Evolutionary conservation across 371 early-diverging fungal species (phyloP), one percentile per base, ranked within the genome.

Genomic region (Mucor piriformis): DNA sequence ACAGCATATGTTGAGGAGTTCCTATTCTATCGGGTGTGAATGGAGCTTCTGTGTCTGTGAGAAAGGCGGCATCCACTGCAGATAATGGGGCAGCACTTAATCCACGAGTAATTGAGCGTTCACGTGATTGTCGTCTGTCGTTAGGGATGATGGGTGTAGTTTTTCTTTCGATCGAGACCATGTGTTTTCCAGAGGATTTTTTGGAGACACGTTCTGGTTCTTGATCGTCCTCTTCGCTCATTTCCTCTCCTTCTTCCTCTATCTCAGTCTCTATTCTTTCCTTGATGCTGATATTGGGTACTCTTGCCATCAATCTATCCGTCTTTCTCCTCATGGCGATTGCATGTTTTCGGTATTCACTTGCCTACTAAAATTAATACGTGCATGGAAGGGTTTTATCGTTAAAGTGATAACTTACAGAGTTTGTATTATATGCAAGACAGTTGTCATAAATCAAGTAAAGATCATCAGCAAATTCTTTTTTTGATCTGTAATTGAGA

Each of bases 361-460:
- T 89, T 23, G 87, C 84, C 64, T 63, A 53, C 2, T 43, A 6
- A 33, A 15, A 42, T 38, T 16, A 49, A 35, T 34, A 38, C n/a
- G n/a, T n/a, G n/a, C n/a, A n/a, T n/a, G n/a, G n/a, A n/a, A n/a
- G n/a, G n/a, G n/a, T n/a, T n/a, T n/a, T n/a, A n/a, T n/a, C n/a
- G n/a, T n/a, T n/a, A n/a, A n/a, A n/a, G n/a, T n/a, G n/a, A 40
- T 6, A 11, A 23, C 40, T 49, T 57, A 54, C 69, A 20, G 89
- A 89, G 29, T 83, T 75, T 11, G 87, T 82, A 63, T 96, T 96
- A 77, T 92, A 96, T 0, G 69, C 61, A 32, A 92, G 69, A 67
- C 95, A 95, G 64, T 96, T 96, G 15, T 79, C 72, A 70, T 92
- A 93, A 21, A 96, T 94, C 38, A 94, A 74, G 47, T 86, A 73